Base-by-base conservation (phyloP, 495 filamentous ascomycete genomes). In the Penicillium manginii region DNA sequence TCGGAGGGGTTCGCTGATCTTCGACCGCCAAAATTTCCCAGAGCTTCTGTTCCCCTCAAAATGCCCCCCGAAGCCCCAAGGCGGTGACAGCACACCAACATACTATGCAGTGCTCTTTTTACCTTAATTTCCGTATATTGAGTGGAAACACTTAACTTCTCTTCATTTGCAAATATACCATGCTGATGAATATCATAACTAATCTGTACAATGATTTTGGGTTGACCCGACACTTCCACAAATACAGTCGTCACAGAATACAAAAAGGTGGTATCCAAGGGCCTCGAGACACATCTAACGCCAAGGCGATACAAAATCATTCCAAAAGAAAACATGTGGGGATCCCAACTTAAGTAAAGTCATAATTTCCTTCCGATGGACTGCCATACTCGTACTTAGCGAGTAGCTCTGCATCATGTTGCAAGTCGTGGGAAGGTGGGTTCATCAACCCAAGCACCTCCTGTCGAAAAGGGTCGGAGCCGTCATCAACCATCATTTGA, bases 11-110 rank as follows among this genome's bases (percentile, higher is more conserved):
- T 65, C 58, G 60, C 61, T 68, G 67, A 64, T 70, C 65, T 65
- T 63, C 55, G 61, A 66, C 64, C 62, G 70, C 74, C 76, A 78
- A 78, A 78, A 78, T 78, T 78, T 77, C 76, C 76, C 71, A 71
- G 65, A 77, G 75, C 74, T 76, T 69, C 71, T 73, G 61, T 65
- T 67, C 60, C 65, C 67, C 61, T 58, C 59, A 58, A 63, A 54
- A 61, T 50, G 58, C 58, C 65, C 64, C 59, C 56, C 55, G 58
- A 63, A 47, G 50, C 55, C 64, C 64, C 60, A 69, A 73, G 73
- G 75, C 75, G 75, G 71, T 76, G 73, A 75, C 71, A 60, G 60
- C 64, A 61, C 61, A 65, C 66, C 67, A 70, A 63, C 67, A 66
- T 69, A 64, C 19, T 4, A 15, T 53, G 26, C 19, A 21, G 15